Evolutionary conservation across 1,284 basidiomycete genomes (phyloP).

Genomic region (Vanrija sp.): DNA sequence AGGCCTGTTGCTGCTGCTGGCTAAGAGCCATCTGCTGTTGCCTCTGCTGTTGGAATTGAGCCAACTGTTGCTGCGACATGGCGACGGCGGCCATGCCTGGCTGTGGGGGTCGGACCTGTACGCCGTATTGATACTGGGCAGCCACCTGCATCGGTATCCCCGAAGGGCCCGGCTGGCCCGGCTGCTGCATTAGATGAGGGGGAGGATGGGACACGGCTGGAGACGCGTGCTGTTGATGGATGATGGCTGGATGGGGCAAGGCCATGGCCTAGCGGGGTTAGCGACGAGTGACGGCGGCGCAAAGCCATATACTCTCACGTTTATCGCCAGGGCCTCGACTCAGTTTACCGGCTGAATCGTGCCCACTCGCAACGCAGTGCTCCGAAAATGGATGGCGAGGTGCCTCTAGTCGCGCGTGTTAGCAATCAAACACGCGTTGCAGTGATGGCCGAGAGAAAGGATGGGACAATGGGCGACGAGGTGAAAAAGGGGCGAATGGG

Average conservation of each 20-base stretch:
- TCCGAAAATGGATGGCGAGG: too few species aligned
- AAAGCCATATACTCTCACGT: conserved; percentile 17
- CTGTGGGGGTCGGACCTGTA: conserved; percentile 13
- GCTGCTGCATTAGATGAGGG: conserved; percentile 28
- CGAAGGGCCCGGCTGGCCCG: conserved; percentile 26
- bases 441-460: too few species aligned
- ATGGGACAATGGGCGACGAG: too few species aligned
- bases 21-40: conserved; percentile 14
- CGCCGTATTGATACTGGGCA: conserved; percentile 19
- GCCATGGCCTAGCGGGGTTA: conserved; percentile 36
- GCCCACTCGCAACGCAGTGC: conserved; percentile 1
- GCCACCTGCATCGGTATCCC: conserved; percentile 21
- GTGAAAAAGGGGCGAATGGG: too few species aligned
- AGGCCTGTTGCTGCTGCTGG: conserved; percentile 16
- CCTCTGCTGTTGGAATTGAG: conserved; percentile 1
- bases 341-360: conserved; percentile 15
- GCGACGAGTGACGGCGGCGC: too few species aligned
- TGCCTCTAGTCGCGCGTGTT: too few species aligned
- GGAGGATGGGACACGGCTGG: conserved; percentile 23
- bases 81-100: conserved; percentile 9
- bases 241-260: conserved; percentile 40
- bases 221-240: conserved; percentile 23
- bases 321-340: conserved; percentile 23
- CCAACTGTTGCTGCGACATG: conserved; percentile 18
- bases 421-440: too few species aligned